Base-by-base conservation (phyloP, 2,329 filamentous ascomycete genomes). In the Colletotrichum tropicale region DNA sequence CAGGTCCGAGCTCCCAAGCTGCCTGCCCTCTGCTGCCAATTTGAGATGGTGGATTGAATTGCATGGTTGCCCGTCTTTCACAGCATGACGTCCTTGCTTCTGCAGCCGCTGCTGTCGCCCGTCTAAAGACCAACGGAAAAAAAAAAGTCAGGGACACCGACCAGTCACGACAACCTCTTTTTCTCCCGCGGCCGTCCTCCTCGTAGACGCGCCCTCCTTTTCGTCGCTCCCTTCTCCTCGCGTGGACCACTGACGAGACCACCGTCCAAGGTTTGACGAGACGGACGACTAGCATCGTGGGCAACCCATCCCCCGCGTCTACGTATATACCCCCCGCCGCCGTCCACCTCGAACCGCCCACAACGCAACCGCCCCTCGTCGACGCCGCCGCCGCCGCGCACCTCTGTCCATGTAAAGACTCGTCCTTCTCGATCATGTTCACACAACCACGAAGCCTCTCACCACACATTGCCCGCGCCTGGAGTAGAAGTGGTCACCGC, bases 341-440 rank as follows among this genome's bases (percentile, higher is more conserved):
- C 34, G 61, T 36, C 61, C 61, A 64, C 61, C 13, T 43, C 61
- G 21, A 64, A 62, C 30, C 18, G 30, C 60, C 69, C 38, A n/a
- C 9, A 18, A 21, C 18, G n/a, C 13, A 38, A 38, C 28, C 13
- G 10, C 52, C 55, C 15, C 48, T 16, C 8, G 26, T 52, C 56
- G 58, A 64, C 56, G 64, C 56, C 64, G 26, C 64, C 55, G 70
- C 70, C 56, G 70, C 64, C 32, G 64, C 56, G 62, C 67, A 66
- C 36, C 56, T 52, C 56, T 34, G 62, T 58, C 43, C 80, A 84
- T 83, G 83, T 84, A 77, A 83, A 74, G 74, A 75, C 74, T 75
- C 66, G 75, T 75, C 79, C 77, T 61, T 77, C 80, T 80, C 80
- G 84, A 87, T 84, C 85, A 87, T 87, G 85, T 86, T 85, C 82